Evolutionary conservation across 495 filamentous ascomycete species (phyloP), one percentile per base, ranked within the genome.

Genomic region (Penicillium odoratum): DNA sequence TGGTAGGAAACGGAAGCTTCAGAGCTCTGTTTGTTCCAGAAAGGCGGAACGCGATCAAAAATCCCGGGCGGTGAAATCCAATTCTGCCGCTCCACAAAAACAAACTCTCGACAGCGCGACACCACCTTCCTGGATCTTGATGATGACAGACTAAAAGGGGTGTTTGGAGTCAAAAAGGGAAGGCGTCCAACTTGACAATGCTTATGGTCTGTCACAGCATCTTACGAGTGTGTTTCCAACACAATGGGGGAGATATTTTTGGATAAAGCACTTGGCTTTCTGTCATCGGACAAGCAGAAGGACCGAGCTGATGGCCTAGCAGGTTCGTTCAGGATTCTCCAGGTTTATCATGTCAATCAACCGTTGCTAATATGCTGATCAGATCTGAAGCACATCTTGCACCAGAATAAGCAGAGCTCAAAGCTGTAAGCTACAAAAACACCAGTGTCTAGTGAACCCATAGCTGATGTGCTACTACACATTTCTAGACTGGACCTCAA

Each of bases 361-460:
- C 6, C 31, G 30, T 21, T 42, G 33, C n/a, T 59, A 57, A 26
- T 28, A 30, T 33, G 34, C 56, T 69, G 60, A 69, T 54, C 25
- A 81, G 84, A 87, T 66, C 68, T 91, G 50, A 86, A 82, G 63
- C 77, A 84, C 58, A 81, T 90, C 50, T 77, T 88, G 33, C 80
- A 83, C 38, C 78, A 85, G 49, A 85, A 85, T 64, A 80, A 78
- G 51, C 78, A 73, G 42, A 81, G 71, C 60, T 68, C 80, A 25
- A 83, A 81, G 57, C 66, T 88, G 85, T 88, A 77, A 59, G 81
- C 61, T 4, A 3, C 7, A 30, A 30, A 9, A 30, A 51, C 18
- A 43, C 28, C 46, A 7, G 28, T 31, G 28, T 3, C 13, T 31
- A 28, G 30, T 36, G 53, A 56, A 26, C 26, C 43, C 26, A 43